Evolutionary conservation across 2,329 filamentous ascomycete species (phyloP), one percentile per base, ranked within the genome.

Genomic region (Calonectria pteridis): DNA sequence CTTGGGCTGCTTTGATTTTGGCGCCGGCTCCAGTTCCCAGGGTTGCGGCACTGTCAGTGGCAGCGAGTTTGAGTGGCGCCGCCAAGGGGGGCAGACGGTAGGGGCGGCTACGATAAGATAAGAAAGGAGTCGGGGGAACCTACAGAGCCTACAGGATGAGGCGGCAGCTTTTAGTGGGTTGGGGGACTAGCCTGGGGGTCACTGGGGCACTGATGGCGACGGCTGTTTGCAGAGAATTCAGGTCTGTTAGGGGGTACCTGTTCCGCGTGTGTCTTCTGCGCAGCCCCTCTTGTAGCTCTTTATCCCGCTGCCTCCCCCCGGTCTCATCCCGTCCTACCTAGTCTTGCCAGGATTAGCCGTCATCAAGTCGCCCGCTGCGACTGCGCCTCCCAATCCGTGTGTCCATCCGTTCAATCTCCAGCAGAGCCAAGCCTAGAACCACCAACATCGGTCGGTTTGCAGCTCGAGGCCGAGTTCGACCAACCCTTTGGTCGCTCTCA

Each of bases 381-480:
- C 62, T 66, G 62, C 50, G 62, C 26, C 37, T 62, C 55, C 37
- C 23, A 33, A 53, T 31, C 63, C 63, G 63, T 37, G 35, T 35
- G 55, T 28, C 40, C 55, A 62, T 31, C 37, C 37, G 49, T 49
- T 64, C 59, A 46, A 49, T 64, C 59, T 46, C 59, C 59, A 64
- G 40, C 59, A 49, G 3, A 11, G 33, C 59, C 37, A 64, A 62
- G 55, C 23, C 55, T 26, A 62, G 23, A 69, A 33, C 51, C 37
- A 70, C 71, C 72, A 62, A 49, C 53, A 63, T 68, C 51, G 67
- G 69, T 46, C 71, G 75, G 73, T 76, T 77, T 76, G 81, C 81
- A 82, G 80, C 78, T 83, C 80, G 75, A 81, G 81, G 79, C 79
- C 73, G 81, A 81, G 80, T 78, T 80, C 80, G 82, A 82, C 83